Base-by-base conservation (phyloP, 371 early-diverging fungal genomes). In the Umbelopsis sp. region DNA sequence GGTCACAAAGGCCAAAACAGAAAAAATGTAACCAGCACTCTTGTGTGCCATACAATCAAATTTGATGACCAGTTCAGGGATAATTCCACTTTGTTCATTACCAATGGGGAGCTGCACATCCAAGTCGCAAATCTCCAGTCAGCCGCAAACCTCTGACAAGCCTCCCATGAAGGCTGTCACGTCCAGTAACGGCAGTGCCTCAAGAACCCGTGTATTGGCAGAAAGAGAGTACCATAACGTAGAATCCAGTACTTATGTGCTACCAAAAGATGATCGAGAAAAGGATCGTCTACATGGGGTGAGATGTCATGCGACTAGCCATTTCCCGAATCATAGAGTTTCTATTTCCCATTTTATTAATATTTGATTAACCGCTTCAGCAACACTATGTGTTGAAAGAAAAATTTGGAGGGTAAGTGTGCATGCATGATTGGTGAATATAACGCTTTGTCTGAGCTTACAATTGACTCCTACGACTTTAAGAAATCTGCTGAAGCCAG, bases 181-280 rank as follows among this genome's bases (percentile, higher is more conserved):
- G 5, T 48, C 57, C 57, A 35, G 18, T 14, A 25, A 4, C 14
- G 24, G 52, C 12, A 57, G 16, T 18, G 29, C 1, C 35, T 16
- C 57, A 4, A 57, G 9, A 20, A 14, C 66, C 32, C 70, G 77
- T 22, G 63, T 69, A 0, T 65, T 81, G 35, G 68, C 72, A 2
- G 80, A 76, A 11, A 69, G 82, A 57, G 64, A 63, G 1, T 81
- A 81, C 63, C 82, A 81, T 63, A 64, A 68, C 8, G 68, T 69
- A 14, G 70, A 73, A n/a, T 50, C 48, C 41, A 81, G 82, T 50
- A 48, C 63, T 16, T 81, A 81, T 38, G 69, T 79, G 68, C 44
- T 81, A 20, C 82, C 82, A 4, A 74, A 65, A 41, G 82, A 81
- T 45, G 76, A 81, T 38, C 73, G 65, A 69, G 82, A 81, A 57